Conservation (phyloP, 208 protist genomes). For the Leptomonas seymouri region DNA sequence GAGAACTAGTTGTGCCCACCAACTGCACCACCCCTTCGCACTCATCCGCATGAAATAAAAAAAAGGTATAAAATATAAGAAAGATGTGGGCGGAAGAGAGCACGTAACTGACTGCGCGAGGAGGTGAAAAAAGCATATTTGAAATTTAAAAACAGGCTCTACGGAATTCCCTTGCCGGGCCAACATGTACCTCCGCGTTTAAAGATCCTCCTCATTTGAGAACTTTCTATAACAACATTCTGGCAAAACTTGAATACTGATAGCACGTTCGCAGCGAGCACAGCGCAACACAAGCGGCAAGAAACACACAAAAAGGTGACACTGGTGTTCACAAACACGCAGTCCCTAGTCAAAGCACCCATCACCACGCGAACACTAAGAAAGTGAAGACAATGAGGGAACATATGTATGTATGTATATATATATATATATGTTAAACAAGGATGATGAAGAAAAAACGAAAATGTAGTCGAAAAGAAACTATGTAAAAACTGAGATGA, state of each 20-base stretch:
- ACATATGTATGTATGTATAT: too few species aligned
- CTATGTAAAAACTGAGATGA: constrained; percentile 3
- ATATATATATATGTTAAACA: background rate
- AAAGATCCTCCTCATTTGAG: background rate
- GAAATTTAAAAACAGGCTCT: too few species aligned
- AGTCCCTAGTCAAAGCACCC: background rate
- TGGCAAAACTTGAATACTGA: too few species aligned
- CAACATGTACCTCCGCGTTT: too few species aligned
- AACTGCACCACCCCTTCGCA: too few species aligned
- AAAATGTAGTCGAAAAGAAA: constrained; percentile 11
- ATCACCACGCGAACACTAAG: background rate
- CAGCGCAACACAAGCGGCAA: background rate
- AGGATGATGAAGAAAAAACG: background rate
- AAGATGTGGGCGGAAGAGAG: background rate
- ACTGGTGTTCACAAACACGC: constrained; percentile 20
- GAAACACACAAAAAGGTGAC: constrained; percentile 5
- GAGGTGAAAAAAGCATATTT: too few species aligned
- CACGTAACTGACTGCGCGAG: background rate
- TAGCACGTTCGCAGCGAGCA: too few species aligned
- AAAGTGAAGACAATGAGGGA: background rate
- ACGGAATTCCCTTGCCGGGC: too few species aligned
- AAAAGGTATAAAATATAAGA: constrained; percentile 12
- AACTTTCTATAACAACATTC: too few species aligned
- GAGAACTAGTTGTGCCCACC: too few species aligned
- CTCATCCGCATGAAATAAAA: constrained; percentile 1